Conservation (phyloP, 805 yeast species). For the baker's yeast (Saccharomyces cerevisiae) region DNA sequence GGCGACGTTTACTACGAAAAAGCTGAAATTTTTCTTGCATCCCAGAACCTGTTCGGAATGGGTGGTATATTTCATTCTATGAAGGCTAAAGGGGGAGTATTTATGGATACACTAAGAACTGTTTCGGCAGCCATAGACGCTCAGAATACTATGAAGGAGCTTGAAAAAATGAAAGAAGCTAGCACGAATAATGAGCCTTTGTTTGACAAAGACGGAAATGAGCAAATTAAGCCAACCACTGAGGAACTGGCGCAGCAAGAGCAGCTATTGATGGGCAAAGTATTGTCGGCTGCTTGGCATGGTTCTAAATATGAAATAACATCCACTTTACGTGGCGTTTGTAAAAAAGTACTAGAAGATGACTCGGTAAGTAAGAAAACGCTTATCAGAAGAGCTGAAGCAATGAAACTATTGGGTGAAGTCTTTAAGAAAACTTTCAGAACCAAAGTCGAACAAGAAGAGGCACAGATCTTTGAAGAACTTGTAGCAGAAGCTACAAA, state of each 20-base stretch:
- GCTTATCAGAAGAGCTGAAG: slow-evolving; percentile 54
- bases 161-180: slow-evolving; percentile 57
- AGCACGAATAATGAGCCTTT: slow-evolving; percentile 33
- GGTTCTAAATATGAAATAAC: slow-evolving; percentile 75
- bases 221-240: slow-evolving; percentile 47
- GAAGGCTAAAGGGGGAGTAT: slow-evolving; percentile 66
- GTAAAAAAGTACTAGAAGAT: slow-evolving; percentile 58
- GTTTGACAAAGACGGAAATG: slow-evolving; percentile 42
- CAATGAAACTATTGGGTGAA: slow-evolving; percentile 51
- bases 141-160: slow-evolving; percentile 66
- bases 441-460: slow-evolving; percentile 63
- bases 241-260: slow-evolving; percentile 67
- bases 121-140: slow-evolving; percentile 72
- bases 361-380: slow-evolving; percentile 39
- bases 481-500: slow-evolving; percentile 47
- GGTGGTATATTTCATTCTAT: slow-evolving; percentile 68
- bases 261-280: slow-evolving; percentile 68
- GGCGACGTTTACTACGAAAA: slow-evolving; percentile 63
- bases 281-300: slow-evolving; percentile 77
- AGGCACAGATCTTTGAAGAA: slow-evolving; percentile 71
- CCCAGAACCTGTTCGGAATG: slow-evolving; percentile 54
- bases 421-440: slow-evolving; percentile 53
- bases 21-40: slow-evolving; percentile 55
- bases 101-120: slow-evolving; percentile 63
- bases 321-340: slow-evolving; percentile 61